These are phyloP conservation scores for Sarcomyxa edulis DNA, from an alignment of 768 basidiomycete genomes.

Conservation along the genomic window DNA sequence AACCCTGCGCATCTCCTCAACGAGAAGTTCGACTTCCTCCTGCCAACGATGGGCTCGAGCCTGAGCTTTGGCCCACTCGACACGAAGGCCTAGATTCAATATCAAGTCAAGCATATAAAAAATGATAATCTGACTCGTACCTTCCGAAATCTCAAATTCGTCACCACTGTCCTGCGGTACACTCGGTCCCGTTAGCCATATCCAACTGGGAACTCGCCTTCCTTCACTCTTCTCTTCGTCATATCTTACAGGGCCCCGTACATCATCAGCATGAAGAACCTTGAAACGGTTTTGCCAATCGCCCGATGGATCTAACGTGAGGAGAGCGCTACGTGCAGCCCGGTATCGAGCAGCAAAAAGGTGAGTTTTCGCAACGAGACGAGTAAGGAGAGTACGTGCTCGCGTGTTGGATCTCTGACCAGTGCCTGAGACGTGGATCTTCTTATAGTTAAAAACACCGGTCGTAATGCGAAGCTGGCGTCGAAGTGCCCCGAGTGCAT, in stretches of 20 bases:
- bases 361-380: conserved; percentile 5
- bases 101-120: conserved; percentile 3
- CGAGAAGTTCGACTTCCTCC: conserved; percentile 1
- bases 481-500: conserved; percentile 15
- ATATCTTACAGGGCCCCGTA: conserved; percentile 14
- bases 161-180: not conserved
- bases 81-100: conserved; percentile 3
- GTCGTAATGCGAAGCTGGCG: conserved; percentile 9
- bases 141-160: no score
- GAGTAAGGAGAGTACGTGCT: conserved; percentile 9
- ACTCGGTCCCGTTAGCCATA: conserved; percentile 11
- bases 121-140: conserved; percentile 1
- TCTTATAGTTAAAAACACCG: conserved; percentile 16
- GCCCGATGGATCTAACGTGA: conserved; percentile 10
- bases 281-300: conserved; percentile 7
- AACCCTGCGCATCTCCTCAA: conserved; percentile 3
- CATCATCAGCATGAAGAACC: conserved; percentile 6
- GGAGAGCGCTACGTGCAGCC: conserved; percentile 4
- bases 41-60: conserved; percentile 7
- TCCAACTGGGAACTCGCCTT: conserved; percentile 15
- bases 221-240: conserved; percentile 4
- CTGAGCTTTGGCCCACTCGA: conserved; percentile 10
- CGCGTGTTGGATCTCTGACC: conserved; percentile 18
- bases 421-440: conserved; percentile 13
- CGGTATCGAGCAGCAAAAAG: conserved; percentile 10